Base-by-base conservation (phyloP, 2,329 filamentous ascomycete genomes). In the Microsporum canis region DNA sequence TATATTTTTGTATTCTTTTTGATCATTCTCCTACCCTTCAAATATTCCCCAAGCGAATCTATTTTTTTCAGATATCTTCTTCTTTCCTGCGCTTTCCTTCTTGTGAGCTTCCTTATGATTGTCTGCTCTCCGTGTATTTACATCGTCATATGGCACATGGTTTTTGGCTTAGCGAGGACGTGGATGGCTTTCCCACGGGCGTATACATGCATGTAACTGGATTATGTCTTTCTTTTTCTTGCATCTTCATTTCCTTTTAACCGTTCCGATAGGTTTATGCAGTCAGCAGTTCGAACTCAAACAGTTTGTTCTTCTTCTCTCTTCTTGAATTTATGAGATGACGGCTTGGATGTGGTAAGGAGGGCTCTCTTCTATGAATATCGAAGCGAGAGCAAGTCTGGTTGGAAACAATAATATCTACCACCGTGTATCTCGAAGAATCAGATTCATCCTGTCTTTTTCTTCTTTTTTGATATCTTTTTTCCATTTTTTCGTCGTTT, bases 81-180 rank as follows among this genome's bases (percentile, higher is more conserved):
- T 31, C 31, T 36, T 55, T 55, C 27, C 27, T 31, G 10, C 12
- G 23, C 45, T 49, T 27, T 49, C 5, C 23, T 6, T 23, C 33
- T 17, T 31, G 45, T 23, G 23, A 12, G 45, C 27, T 12, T 27
- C 45, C 23, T 47, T 45, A 45, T 8, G 41, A 17, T n/a, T 27
- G 6, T 14, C 38, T 41, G 12, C 17, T 8, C 23, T 47, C 10
- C 2, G 17, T 49, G 45, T 49, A 49, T 49, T 31, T 49, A 49
- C 45, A 27, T 36, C 17, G 17, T 55, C 29, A n/a, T 36, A 55
- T 34, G 5, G 31, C 49, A 55, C 49, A 55, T 43, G 39, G 2
- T 33, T 27, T 53, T 55, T 55, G 49, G 14, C 36, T 55, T 55
- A 55, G 49, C 49, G 49, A 55, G 49, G 49, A 55, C 49, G 33